These are phyloP conservation scores for Termitomyces sp. DNA, from an alignment of 768 basidiomycete genomes.

Conservation along the genomic window DNA sequence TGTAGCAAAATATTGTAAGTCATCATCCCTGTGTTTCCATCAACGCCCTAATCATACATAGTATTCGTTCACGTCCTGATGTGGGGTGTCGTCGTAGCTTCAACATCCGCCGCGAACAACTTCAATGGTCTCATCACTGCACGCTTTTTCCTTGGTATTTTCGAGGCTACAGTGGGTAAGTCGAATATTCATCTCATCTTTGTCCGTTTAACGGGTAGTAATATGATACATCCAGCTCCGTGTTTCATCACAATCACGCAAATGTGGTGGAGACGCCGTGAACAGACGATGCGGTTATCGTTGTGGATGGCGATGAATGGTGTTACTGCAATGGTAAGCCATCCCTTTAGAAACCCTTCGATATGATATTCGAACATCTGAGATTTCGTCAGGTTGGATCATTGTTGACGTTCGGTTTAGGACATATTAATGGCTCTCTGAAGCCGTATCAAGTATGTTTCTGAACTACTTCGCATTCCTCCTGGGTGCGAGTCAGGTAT, in stretches of 20 bases:
- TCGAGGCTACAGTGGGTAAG: conserved; percentile 43
- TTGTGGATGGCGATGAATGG: conserved; percentile 44
- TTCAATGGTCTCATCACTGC: conserved; percentile 37
- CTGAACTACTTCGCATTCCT: conserved; percentile 1
- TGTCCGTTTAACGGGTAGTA: conserved; percentile 11
- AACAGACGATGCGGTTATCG: conserved; percentile 38
- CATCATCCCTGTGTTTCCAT: background rate
- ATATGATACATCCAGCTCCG: conserved; percentile 36
- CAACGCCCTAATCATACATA: background rate
- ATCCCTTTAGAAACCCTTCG: background rate
- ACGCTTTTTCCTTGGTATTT: conserved; percentile 42
- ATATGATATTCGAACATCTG: no score
- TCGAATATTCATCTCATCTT: conserved; percentile 31
- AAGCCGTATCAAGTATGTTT: conserved; percentile 39
- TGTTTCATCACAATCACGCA: conserved; percentile 47
- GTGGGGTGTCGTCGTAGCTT: conserved; percentile 38
- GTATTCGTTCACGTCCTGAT: conserved; percentile 36
- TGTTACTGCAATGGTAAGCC: conserved; percentile 31
- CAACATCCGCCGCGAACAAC: conserved; percentile 33
- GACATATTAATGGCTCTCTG: conserved; percentile 33
- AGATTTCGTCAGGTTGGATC: conserved; percentile 31
- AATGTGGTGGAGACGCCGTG: conserved; percentile 50
- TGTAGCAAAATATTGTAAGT: conserved; percentile 34
- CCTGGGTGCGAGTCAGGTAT: background rate
- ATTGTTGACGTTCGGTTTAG: conserved; percentile 37